phyloP scores from a whole-genome alignment of 495 filamentous ascomycete species.

The Tuber aestivum region DNA sequence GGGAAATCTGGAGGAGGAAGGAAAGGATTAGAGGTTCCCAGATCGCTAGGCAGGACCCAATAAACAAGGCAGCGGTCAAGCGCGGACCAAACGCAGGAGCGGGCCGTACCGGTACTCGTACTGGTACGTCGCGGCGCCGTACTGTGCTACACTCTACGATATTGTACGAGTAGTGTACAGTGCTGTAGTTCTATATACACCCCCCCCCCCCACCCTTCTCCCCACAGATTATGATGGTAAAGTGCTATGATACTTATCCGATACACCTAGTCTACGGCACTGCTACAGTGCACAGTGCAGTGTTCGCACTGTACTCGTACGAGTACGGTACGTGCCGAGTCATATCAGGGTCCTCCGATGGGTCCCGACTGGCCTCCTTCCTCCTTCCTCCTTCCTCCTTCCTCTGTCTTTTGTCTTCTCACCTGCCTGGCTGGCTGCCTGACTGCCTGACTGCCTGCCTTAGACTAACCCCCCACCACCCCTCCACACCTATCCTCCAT shows the following conservation, averaged over 20 bases:
- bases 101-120: too few species aligned
- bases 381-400: too few species aligned
- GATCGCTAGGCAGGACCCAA: not conserved
- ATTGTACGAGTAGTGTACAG: too few species aligned
- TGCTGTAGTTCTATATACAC: not conserved
- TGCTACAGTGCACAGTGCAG: not conserved
- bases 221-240: too few species aligned
- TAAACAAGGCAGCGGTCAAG: not conserved
- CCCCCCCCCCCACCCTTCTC: not conserved
- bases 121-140: too few species aligned
- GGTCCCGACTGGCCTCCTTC: not conserved
- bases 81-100: not conserved
- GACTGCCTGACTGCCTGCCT: not conserved
- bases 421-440: not conserved
- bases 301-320: not conserved
- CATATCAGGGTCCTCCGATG: slow-evolving; percentile 3
- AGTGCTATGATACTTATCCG: too few species aligned
- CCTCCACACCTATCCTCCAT: not conserved
- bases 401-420: too few species aligned
- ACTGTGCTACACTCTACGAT: not conserved
- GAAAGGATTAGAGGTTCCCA: not conserved
- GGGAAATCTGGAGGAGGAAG: not conserved
- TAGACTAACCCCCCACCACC: not conserved
- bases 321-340: not conserved
- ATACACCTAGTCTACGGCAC: too few species aligned